Percentiles rank a stretch among this genome's conserved stretches.
Conservation (phyloP, 768 basidiomycete species). For the Rhizopogon salebrosus region DNA sequence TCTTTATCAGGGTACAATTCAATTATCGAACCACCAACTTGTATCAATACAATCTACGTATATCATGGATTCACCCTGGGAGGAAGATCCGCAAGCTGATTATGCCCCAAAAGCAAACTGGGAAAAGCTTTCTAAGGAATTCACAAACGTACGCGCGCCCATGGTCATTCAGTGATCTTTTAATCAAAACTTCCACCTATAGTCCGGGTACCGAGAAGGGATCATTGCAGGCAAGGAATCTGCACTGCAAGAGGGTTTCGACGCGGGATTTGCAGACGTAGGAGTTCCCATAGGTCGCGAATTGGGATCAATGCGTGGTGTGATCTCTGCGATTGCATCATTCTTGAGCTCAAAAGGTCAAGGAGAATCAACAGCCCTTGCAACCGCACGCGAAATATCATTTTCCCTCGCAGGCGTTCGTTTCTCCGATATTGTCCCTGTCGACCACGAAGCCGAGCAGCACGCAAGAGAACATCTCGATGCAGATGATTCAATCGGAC, state of each 20-base stretch:
- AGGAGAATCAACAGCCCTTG: conserved; percentile 13
- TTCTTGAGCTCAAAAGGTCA: conserved; percentile 38
- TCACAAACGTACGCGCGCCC: conserved; percentile 53
- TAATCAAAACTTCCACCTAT: neutral
- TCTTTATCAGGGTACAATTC: too few relatives aligned
- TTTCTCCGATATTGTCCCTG: conserved; percentile 69
- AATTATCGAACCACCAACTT: too few relatives aligned
- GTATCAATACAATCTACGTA: too few relatives aligned
- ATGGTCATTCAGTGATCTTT: conserved; percentile 1
- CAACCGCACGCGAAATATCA: conserved; percentile 50
- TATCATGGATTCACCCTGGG: conserved; percentile 52
- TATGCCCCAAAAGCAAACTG: conserved; percentile 51
- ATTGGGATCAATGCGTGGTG: conserved; percentile 74
- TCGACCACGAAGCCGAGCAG: conserved; percentile 70
- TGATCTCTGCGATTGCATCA: conserved; percentile 55
- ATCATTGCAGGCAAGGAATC: conserved; percentile 89
- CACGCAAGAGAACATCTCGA: conserved; percentile 69
- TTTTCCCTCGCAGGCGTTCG: conserved; percentile 52
- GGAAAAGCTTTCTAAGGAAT: conserved; percentile 61
- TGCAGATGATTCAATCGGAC: conserved; percentile 24
- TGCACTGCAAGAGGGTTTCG: conserved; percentile 86
- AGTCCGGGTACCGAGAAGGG: conserved; percentile 97
- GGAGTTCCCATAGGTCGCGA: conserved; percentile 75
- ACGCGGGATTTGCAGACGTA: conserved; percentile 69
- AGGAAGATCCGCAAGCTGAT: conserved; percentile 33